Evolutionary conservation across 1,284 basidiomycete species (phyloP), one percentile per base, ranked within the genome.

Genomic region (Leccinum huronense): DNA sequence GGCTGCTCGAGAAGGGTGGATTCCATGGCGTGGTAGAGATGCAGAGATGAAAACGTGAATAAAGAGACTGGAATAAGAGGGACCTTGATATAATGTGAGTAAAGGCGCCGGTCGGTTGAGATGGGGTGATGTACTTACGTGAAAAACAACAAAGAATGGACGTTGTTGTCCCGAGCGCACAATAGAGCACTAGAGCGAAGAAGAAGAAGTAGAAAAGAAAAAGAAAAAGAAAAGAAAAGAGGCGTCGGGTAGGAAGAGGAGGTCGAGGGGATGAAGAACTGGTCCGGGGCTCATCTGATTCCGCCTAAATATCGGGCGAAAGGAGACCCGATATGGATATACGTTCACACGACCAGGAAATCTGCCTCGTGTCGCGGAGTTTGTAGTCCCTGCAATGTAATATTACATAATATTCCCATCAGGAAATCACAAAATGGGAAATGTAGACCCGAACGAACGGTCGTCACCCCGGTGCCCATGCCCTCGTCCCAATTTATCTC

Each of bases 1-100:
- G 78, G 75, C 77, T 82, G 80, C 76, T 82, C 80, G 75, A 83
- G 79, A 67, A 82, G 78, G 57, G 78, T 80, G 63, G 80, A 79
- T 70, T 84, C 82, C 82, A 83, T 83, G 61, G 68, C 68, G 68
- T 67, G 54, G 56, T 30, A 62, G 65, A 56, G 13, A 60, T 71
- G 71, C 71, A 71, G 23, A 75, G 70, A 75, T 73, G 74, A 70
- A 73, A 5, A 69, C 69, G 65, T 51, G 68, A 75, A 77, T 76
- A 75, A 75, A 76, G 66, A 76, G 77, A 73, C 71, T 72, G 75
- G 79, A 75, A 77, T 74, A 74, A 70, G 68, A 71, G 67, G 72
- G 61, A 70, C 66, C 69, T 66, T 71, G 67, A 65, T 71, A 70
- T 65, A 30, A 27, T 55, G 19, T 65, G 63, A 61, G 62, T 30